A percentile compares a stretch with the other conserved stretches of the same genome.
Conservation (phyloP, 2,329 filamentous ascomycete species). For the Arthrobotrys pseudoclavata region DNA sequence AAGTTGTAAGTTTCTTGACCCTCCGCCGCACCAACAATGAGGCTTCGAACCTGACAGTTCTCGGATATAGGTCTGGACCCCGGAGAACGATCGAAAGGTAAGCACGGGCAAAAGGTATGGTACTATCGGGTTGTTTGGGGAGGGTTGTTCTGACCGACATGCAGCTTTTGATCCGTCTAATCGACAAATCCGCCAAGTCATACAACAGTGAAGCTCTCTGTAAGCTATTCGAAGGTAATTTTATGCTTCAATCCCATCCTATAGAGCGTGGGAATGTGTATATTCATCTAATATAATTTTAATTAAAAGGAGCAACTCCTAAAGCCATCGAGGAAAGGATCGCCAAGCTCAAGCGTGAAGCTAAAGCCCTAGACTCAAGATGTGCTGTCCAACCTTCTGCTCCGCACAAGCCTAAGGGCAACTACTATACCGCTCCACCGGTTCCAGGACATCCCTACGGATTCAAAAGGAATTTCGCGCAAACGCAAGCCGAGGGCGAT, state of each 20-base stretch:
- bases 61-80: constrained; percentile 62
- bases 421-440: constrained; percentile 49
- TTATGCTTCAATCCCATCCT: too few species aligned
- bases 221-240: constrained; percentile 62
- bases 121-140: neutral
- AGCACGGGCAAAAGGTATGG: neutral
- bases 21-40: neutral
- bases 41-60: neutral
- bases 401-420: constrained; percentile 54
- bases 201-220: constrained; percentile 63
- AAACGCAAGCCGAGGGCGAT: constrained; percentile 3
- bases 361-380: constrained; percentile 62
- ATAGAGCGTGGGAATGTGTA: neutral
- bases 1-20: constrained; percentile 43
- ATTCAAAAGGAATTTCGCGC: constrained; percentile 41
- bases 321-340: constrained; percentile 64
- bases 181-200: constrained; percentile 63
- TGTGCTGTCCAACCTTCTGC: constrained; percentile 51
- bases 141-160: neutral
- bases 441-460: constrained; percentile 42
- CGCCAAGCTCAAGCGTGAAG: constrained; percentile 64
- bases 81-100: constrained; percentile 63
- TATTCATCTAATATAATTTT: neutral
- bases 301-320: constrained; percentile 62
- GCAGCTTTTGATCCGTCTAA: constrained; percentile 63